Percentiles rank a stretch among this genome's conserved stretches.
Evolutionary conservation across 78 protist species (phyloP).

Genomic region (Dictyostelium citrinum): DNA sequence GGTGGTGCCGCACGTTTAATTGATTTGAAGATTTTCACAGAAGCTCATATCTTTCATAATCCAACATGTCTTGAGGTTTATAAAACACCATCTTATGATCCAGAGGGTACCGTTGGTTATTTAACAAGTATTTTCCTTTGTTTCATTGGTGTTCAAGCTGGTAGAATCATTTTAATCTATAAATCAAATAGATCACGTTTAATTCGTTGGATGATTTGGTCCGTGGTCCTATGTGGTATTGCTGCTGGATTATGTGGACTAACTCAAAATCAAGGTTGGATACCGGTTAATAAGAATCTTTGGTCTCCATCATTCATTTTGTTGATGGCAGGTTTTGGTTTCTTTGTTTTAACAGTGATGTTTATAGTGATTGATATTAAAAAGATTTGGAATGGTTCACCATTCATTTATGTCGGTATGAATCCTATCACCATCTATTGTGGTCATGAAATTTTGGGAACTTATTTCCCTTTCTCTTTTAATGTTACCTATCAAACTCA

Average conservation of each 20-base stretch:
- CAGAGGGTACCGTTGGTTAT: conserved; percentile 86
- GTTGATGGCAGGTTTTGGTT: conserved; percentile 77
- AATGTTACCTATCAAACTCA: conserved; percentile 12
- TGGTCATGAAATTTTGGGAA: conserved; percentile 59
- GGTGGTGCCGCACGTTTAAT: conserved; percentile 84
- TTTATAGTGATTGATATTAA: conserved; percentile 69
- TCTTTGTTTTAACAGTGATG: conserved; percentile 26
- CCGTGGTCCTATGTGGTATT: conserved; percentile 1
- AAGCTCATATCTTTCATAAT: conserved; percentile 66
- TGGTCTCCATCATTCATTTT: conserved; percentile 84
- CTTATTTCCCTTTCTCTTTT: conserved; percentile 69
- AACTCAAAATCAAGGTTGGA: conserved; percentile 69
- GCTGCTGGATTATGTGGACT: conserved; percentile 74
- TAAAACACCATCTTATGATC: conserved; percentile 78
- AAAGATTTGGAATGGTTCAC: conserved; percentile 78
- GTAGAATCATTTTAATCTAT: conserved; percentile 13
- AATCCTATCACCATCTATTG: conserved; percentile 83
- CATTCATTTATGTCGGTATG: conserved; percentile 87
- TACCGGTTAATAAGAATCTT: conserved; percentile 86
- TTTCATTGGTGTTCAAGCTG: conserved; percentile 82
- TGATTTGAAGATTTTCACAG: conserved; percentile 50
- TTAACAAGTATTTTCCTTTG: conserved; percentile 81
- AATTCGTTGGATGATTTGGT: conserved; percentile 75
- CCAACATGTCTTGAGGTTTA: conserved; percentile 69
- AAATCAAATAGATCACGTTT: conserved; percentile 31